phyloP scores from a whole-genome alignment of 768 basidiomycete genomes.

The Leccinum aurantiacum region DNA sequence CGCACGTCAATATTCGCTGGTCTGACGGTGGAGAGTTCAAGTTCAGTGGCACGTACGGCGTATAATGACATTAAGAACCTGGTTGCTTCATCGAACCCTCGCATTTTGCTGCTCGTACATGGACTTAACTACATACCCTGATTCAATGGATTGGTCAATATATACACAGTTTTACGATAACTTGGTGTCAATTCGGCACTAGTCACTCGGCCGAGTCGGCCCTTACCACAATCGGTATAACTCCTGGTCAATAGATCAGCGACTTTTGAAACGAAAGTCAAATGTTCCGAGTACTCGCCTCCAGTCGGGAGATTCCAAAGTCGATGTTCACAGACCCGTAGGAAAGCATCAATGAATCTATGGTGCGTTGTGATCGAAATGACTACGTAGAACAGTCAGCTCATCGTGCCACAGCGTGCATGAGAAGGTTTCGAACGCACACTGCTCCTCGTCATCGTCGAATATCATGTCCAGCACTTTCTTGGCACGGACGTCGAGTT shows the following conservation, averaged over 20 bases:
- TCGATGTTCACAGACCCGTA: slow-evolving; percentile 47
- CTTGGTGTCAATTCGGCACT: slow-evolving; percentile 7
- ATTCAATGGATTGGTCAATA: background rate
- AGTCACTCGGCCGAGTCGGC: slow-evolving; percentile 4
- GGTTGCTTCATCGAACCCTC: background rate
- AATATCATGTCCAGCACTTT: slow-evolving; percentile 58
- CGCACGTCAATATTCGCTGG: slow-evolving; percentile 46
- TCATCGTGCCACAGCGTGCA: background rate
- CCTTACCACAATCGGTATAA: slow-evolving; percentile 28
- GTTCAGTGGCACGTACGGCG: slow-evolving; percentile 52
- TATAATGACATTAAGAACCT: background rate
- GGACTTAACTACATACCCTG: background rate
- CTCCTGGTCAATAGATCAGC: slow-evolving; percentile 19
- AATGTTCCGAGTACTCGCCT: slow-evolving; percentile 41
- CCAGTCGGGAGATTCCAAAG: slow-evolving; percentile 56
- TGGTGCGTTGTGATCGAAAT: slow-evolving; percentile 69
- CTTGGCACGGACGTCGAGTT: slow-evolving; percentile 22
- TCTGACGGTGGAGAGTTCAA: slow-evolving; percentile 55
- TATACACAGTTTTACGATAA: background rate
- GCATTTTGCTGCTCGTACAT: background rate
- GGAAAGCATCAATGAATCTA: slow-evolving; percentile 57
- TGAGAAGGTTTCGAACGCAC: slow-evolving; percentile 39
- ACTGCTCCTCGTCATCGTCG: slow-evolving; percentile 40
- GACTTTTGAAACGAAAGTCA: background rate
- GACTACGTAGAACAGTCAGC: slow-evolving; percentile 37